Evolutionary conservation across 169 alveolate genomes (phyloP), one percentile per base, ranked within the genome.

Genomic region (Plasmodium cynomolgi): DNA sequence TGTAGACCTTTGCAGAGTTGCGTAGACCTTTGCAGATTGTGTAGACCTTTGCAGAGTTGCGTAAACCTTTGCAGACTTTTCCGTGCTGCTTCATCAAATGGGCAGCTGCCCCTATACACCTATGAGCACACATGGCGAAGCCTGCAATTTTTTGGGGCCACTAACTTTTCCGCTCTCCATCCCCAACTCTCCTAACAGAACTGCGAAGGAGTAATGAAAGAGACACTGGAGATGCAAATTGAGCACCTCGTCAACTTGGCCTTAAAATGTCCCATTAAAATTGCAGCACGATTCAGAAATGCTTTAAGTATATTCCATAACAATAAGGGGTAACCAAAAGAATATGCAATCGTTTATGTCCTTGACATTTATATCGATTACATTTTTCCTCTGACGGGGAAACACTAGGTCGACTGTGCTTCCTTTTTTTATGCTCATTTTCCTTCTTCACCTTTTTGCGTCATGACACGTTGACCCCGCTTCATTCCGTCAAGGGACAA

Each of bases 211-310:
- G 58, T 44, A 11, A 81, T 91, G 95, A 20, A 68, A 47, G 37
- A 29, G 26, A 47, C 44, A 13, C 8, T 91, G 15, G 91, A 91
- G 56, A 72, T 23, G 20, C 95, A 91, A 91, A 31, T 91, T 7
- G 92, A 91, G 84, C 41, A 81, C 41, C 92, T 91, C 29, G 95
- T 81, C 3, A 71, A 91, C 29, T 68, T 72, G 54, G 50, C 95
- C 71, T 37, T 91, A 81, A 91, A 91, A 26, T 91, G 92, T 44
- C 92, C 95, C 2, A 71, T 91, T 62, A 91, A 91, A 58, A 54
- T 91, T 8, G 95, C 95, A 7, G 77, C 95, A 1, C 92, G 92
- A 71, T 91, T 91, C 41, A 91, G 95, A 41, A 29, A 41, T 20
- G 33, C 81, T n/a, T 92, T 91, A 0, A 71, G 47, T 20, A 81